phyloP scores from a whole-genome alignment of 106 monocot genomes.

The Apostasia shenzhenica region DNA sequence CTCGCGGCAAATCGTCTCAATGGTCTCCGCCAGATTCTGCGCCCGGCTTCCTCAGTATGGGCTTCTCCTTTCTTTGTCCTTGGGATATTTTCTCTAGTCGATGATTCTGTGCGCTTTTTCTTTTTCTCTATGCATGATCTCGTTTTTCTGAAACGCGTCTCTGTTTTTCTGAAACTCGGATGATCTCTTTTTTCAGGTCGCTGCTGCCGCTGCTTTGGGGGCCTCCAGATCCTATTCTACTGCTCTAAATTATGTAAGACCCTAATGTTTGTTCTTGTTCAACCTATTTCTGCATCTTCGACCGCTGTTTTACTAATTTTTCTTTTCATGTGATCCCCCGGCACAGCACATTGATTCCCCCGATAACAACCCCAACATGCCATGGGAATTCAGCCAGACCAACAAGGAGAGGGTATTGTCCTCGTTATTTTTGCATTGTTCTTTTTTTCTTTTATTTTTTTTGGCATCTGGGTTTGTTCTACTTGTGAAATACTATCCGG shows the following conservation, averaged over 20 bases:
- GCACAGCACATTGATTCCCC: constrained; percentile 79
- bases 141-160: neutral
- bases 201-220: constrained; percentile 11
- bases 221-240: constrained; percentile 79
- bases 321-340: neutral
- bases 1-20: constrained; percentile 47
- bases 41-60: constrained; percentile 21
- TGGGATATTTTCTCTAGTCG: neutral
- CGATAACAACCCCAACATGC: constrained; percentile 59
- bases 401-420: constrained; percentile 67
- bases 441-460: neutral
- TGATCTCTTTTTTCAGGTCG: constrained; percentile 17
- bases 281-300: neutral
- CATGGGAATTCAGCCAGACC: constrained; percentile 72
- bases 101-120: neutral
- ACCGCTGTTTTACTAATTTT: neutral
- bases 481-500: neutral
- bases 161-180: neutral
- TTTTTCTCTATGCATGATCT: neutral
- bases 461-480: neutral
- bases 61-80: neutral
- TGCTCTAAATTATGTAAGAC: constrained; percentile 72
- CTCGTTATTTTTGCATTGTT: neutral
- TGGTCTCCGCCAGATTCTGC: constrained; percentile 28
- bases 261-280: neutral